Conservation (phyloP, 352 stramenopile genomes). For the Pythium folliculosum region DNA sequence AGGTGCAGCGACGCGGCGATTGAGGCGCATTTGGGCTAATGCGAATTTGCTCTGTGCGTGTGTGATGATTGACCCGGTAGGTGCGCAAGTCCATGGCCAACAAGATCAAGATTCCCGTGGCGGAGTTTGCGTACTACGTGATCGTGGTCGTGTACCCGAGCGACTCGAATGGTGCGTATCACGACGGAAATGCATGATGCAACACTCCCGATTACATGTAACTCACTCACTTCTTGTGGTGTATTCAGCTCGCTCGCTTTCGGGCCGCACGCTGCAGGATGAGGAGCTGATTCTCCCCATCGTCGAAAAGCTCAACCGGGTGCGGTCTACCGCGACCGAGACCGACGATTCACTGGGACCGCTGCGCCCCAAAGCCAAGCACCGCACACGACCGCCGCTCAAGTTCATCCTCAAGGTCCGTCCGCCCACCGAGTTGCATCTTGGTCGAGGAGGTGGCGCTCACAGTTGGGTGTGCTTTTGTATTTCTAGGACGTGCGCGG, state of each 20-base stretch:
- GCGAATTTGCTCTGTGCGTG: too few species aligned
- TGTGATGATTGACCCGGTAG: constrained; percentile 13
- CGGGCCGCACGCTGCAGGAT: constrained; percentile 69
- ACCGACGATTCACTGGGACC: constrained; percentile 51
- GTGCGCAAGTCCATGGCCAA: constrained; percentile 74
- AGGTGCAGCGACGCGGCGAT: too few species aligned
- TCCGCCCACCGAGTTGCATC: too few species aligned
- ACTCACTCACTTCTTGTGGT: background rate
- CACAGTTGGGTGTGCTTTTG: too few species aligned
- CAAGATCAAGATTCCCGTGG: constrained; percentile 74
- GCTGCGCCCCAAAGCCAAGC: constrained; percentile 54
- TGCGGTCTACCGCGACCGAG: constrained; percentile 43
- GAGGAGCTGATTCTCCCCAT: constrained; percentile 78
- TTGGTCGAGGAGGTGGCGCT: too few species aligned
- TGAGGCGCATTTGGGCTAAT: background rate
- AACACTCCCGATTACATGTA: constrained; percentile 4
- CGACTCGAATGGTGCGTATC: constrained; percentile 34
- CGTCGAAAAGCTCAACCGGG: constrained; percentile 66
- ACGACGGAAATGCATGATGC: too few species aligned
- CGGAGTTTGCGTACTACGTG: constrained; percentile 72
- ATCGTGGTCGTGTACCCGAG: constrained; percentile 83
- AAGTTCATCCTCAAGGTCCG: constrained; percentile 85
- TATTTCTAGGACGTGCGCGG: constrained; percentile 56
- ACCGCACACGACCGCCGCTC: constrained; percentile 59
- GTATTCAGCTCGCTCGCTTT: constrained; percentile 44